Percentiles rank a stretch among this genome's conserved stretches.
Conservation (phyloP, 108 stramenopile genomes). For the Nannochloropsis gaditana region DNA sequence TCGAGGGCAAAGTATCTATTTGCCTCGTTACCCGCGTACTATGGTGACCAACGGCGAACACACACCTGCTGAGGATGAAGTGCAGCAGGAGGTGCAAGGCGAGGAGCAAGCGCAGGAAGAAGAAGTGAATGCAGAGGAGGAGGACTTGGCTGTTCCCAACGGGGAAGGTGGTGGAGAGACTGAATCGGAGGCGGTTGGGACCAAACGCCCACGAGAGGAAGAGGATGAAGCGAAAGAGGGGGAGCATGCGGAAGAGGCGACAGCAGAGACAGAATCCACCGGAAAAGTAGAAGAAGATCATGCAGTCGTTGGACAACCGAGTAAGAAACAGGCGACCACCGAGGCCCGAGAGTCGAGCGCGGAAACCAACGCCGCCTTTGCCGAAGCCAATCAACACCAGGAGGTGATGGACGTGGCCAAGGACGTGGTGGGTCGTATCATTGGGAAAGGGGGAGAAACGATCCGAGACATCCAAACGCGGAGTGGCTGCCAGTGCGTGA, state of each 20-base stretch:
- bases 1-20: background rate
- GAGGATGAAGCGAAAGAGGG: background rate
- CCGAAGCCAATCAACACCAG: background rate
- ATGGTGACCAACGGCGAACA: conserved; percentile 1
- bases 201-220: conserved; percentile 16
- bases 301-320: too few relatives aligned
- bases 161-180: background rate
- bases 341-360: background rate
- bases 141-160: background rate
- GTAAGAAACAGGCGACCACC: background rate
- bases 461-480: conserved; percentile 38
- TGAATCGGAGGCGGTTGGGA: background rate
- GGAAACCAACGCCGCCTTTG: background rate
- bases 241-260: too few relatives aligned
- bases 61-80: background rate
- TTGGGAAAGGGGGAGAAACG: conserved; percentile 34
- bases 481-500: conserved; percentile 14
- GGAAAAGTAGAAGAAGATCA: background rate
- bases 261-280: background rate
- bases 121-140: background rate
- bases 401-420: conserved; percentile 21
- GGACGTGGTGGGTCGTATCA: conserved; percentile 30
- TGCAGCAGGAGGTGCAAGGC: background rate
- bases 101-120: background rate
- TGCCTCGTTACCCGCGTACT: background rate